Evolutionary conservation across 2,329 filamentous ascomycete genomes (phyloP).

Genomic region (Trichothecium roseum): DNA sequence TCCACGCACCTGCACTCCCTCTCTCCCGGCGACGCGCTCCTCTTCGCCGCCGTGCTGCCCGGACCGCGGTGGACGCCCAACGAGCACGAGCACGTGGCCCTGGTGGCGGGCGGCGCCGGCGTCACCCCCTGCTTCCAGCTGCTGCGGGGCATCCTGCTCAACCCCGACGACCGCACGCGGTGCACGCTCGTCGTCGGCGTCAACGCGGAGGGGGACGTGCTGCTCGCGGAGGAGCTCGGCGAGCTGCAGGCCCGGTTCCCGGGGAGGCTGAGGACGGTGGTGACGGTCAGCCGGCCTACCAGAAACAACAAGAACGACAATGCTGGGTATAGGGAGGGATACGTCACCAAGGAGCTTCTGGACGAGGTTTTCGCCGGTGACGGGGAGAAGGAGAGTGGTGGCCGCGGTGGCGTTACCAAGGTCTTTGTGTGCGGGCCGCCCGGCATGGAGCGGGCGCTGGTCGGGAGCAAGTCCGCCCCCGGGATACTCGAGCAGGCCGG

Average conservation of each 20-base stretch:
- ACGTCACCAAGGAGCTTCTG: conserved; percentile 47
- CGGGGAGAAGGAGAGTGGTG: too few relatives aligned
- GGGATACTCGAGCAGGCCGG: conserved; percentile 49
- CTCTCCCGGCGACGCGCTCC: conserved; percentile 41
- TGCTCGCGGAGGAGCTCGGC: conserved; percentile 45
- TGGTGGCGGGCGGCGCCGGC: conserved; percentile 62
- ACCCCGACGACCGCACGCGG: conserved; percentile 48
- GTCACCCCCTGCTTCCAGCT: conserved; percentile 64
- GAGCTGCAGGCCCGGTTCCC: conserved; percentile 39
- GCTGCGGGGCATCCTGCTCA: conserved; percentile 47
- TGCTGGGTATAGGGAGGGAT: conserved; percentile 42
- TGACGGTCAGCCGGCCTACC: conserved; percentile 44
- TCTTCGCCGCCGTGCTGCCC: conserved; percentile 43
- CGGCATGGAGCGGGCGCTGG: conserved; percentile 49
- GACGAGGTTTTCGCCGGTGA: conserved; percentile 31
- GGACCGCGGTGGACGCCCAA: conserved; percentile 44
- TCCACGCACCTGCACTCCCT: conserved; percentile 58
- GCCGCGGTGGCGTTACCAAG: too few relatives aligned
- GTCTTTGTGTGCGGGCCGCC: conserved; percentile 63
- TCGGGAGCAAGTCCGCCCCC: conserved; percentile 29
- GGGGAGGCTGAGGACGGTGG: conserved; percentile 44
- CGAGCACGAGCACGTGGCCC: conserved; percentile 36
- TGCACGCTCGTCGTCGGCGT: conserved; percentile 55
- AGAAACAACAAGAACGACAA: conserved; percentile 20
- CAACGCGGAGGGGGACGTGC: conserved; percentile 52